Percentiles rank a stretch among this genome's conserved stretches.
phyloP scores from a whole-genome alignment of 1,139 yeast genomes.

The Suhomyces chickasaworum region DNA sequence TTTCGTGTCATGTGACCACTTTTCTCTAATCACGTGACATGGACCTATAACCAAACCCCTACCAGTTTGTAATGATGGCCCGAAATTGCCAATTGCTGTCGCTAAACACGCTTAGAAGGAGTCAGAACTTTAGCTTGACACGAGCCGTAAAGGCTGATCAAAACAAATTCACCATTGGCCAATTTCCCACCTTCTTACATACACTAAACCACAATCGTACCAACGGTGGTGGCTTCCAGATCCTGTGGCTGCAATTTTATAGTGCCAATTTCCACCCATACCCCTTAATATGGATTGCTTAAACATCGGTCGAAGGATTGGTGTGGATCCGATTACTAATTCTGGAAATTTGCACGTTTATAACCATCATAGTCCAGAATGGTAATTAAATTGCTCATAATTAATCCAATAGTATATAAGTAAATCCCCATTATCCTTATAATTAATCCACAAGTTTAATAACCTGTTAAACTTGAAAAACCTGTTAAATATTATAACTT shows the following conservation, averaged over 20 bases:
- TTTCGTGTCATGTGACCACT: too few relatives aligned
- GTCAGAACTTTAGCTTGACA: too few relatives aligned
- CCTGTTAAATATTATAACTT: too few relatives aligned
- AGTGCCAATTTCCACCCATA: not conserved
- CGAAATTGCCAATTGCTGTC: too few relatives aligned
- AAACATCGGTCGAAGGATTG: not conserved
- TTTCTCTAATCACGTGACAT: too few relatives aligned
- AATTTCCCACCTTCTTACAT: too few relatives aligned
- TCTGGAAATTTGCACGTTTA: not conserved
- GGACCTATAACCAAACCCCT: too few relatives aligned
- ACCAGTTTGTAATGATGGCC: too few relatives aligned
- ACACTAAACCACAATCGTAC: not conserved
- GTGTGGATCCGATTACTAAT: slow-evolving; percentile 1
- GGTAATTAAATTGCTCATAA: slow-evolving; percentile 11
- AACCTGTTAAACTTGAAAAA: too few relatives aligned
- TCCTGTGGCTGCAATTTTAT: not conserved
- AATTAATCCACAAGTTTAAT: not conserved
- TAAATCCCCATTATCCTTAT: not conserved
- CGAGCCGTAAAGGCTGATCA: too few relatives aligned
- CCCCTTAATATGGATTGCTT: not conserved
- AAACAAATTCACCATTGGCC: too few relatives aligned
- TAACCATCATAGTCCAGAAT: slow-evolving; percentile 11
- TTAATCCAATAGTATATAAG: not conserved
- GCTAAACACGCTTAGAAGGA: too few relatives aligned
- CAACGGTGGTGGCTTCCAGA: slow-evolving; percentile 3